Evolutionary conservation across 2,329 filamentous ascomycete species (phyloP), one percentile per base, ranked within the genome.

Genomic region (Sporothrix globosa): DNA sequence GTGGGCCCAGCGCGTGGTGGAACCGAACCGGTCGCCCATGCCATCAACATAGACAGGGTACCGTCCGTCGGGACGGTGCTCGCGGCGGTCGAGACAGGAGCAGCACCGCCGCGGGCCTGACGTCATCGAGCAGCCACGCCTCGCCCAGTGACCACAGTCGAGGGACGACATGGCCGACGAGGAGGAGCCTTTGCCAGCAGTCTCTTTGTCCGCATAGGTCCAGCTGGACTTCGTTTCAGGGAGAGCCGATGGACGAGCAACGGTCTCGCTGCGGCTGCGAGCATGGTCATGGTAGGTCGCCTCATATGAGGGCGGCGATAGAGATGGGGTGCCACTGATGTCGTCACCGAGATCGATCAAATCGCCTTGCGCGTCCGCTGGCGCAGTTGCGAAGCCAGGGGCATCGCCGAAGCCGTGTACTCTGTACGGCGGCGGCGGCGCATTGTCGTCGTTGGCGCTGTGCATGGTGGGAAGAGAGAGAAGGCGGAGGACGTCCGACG

Each of bases 41-140:
- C 71, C 71, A 60, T 72, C 71, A 17, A 66, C 48, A 34, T 70
- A 68, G 10, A 53, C 63, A 24, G 56, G 63, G 68, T 72, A 72
- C n/a, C 39, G 65, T 4, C 68, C 71, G 58, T 70, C 65, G 19
- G 44, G 27, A 3, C 56, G 11, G 5, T 46, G 2, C 3, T 21
- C 21, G 7, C 71, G 71, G 7, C 11, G 34, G 69, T 72, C 71
- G 6, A 69, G 34, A 65, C 71, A 72, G 6, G 69, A 17, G 58
- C 71, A 72, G 69, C 71, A 72, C 6, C 34, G 39, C 14, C 67
- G 68, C 14, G 60, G 68, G 13, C 65, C 52, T 1, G 56, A 65
- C 3, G 52, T 72, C 65, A 72, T 27, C 14, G 6, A 10, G 60
- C 71, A 72, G 50, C 68, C 65, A 52, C 56, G 58, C 2, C 6